These are phyloP conservation scores for Fusarium penzigii DNA, from an alignment of 2,329 filamentous ascomycete species.

Conservation along the genomic window DNA sequence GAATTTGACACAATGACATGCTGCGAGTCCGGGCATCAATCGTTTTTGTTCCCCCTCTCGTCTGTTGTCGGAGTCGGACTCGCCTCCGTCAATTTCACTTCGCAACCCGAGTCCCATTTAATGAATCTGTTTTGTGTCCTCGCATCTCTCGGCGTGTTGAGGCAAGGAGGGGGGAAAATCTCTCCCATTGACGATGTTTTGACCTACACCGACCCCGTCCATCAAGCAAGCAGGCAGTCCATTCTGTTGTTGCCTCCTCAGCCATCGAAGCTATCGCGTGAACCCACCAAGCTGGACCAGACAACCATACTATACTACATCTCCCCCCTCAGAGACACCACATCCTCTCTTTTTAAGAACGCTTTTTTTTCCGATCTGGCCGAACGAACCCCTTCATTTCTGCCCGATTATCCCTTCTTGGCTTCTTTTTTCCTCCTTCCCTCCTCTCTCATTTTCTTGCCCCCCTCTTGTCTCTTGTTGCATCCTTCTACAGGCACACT, in stretches of 20 bases:
- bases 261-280: too few relatives aligned
- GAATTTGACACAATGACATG: too few relatives aligned
- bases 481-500: conserved; percentile 3
- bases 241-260: too few relatives aligned
- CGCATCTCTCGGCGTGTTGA: conserved; percentile 22
- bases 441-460: conserved; percentile 21
- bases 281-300: too few relatives aligned
- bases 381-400: too few relatives aligned
- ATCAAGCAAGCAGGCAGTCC: conserved; percentile 4
- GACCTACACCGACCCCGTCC: conserved; percentile 11
- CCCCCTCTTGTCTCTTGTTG: conserved; percentile 12
- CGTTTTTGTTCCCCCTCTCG: conserved; percentile 28
- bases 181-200: conserved; percentile 26
- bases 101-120: conserved; percentile 31
- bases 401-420: conserved; percentile 4
- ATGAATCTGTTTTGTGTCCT: conserved; percentile 31
- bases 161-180: conserved; percentile 13
- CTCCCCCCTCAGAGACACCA: too few relatives aligned
- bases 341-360: too few relatives aligned
- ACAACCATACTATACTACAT: too few relatives aligned
- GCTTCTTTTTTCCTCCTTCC: conserved; percentile 11
- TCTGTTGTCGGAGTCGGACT: conserved; percentile 32
- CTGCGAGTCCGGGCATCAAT: background rate
- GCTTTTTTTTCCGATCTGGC: too few relatives aligned
- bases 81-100: conserved; percentile 33